Evolutionary conservation across 371 early-diverging fungal genomes (phyloP).

Genomic region (Fennellomyces sp.): DNA sequence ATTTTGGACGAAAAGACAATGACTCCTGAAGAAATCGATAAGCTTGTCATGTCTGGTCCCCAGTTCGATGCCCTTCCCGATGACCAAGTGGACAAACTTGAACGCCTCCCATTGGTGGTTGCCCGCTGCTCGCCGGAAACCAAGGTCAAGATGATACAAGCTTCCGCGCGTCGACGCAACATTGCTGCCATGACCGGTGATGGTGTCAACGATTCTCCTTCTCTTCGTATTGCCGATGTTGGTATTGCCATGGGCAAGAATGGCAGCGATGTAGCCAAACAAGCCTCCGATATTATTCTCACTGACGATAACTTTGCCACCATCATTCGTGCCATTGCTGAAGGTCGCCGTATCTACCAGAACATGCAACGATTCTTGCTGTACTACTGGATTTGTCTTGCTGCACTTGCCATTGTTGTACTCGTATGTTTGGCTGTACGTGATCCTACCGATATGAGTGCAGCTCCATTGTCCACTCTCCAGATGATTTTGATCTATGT

Average conservation of each 20-base stretch:
- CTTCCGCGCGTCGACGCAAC: conserved; percentile 75
- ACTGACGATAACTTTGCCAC: conserved; percentile 85
- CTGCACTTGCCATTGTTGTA: conserved; percentile 44
- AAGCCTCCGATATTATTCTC: conserved; percentile 85
- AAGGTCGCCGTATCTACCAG: conserved; percentile 84
- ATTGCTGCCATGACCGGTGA: conserved; percentile 82
- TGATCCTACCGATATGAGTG: conserved; percentile 81
- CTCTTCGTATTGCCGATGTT: conserved; percentile 86
- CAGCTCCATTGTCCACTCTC: conserved; percentile 40
- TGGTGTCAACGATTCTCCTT: conserved; percentile 89
- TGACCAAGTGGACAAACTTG: conserved; percentile 72
- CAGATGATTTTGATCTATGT: conserved; percentile 34
- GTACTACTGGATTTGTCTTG: conserved; percentile 67
- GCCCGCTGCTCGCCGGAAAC: conserved; percentile 93
- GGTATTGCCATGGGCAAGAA: conserved; percentile 89
- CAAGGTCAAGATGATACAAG: conserved; percentile 93
- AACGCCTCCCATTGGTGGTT: conserved; percentile 83
- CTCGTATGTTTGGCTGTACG: conserved; percentile 64
- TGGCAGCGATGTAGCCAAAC: conserved; percentile 89
- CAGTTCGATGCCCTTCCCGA: conserved; percentile 83
- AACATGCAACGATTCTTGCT: conserved; percentile 91
- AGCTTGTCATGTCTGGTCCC: conserved; percentile 75
- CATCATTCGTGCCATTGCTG: conserved; percentile 77
- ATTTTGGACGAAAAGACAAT: conserved; percentile 62
- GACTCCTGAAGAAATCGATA: conserved; percentile 46